Evolutionary conservation across 306 rosid genomes (phyloP).

Genomic region (Fagus crenata): DNA sequence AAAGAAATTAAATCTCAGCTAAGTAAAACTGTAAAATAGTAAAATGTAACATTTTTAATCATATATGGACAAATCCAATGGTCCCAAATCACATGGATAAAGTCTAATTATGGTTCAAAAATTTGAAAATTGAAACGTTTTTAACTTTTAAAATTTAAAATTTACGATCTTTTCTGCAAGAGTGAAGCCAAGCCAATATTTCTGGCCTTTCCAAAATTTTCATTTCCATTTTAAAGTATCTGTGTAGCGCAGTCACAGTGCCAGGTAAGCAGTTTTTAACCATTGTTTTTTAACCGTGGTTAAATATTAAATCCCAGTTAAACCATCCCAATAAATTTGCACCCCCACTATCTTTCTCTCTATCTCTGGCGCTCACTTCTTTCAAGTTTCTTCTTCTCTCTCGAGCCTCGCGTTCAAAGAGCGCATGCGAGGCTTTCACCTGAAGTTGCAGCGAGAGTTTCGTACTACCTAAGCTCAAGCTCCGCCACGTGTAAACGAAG

Average conservation of each 20-base stretch:
- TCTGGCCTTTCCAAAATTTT: not conserved
- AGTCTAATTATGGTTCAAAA: no score
- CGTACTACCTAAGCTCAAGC: not conserved
- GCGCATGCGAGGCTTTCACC: conserved; percentile 30
- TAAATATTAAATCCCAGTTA: conserved; percentile 11
- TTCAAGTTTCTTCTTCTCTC: conserved; percentile 47
- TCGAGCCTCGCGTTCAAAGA: conserved; percentile 40
- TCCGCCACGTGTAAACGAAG: conserved; percentile 4
- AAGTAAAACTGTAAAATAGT: no score
- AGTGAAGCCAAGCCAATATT: not conserved
- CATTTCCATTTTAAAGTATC: not conserved
- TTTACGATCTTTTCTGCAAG: conserved; percentile 1
- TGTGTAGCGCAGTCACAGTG: not conserved
- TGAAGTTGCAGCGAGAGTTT: conserved; percentile 19
- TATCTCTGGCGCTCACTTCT: conserved; percentile 59
- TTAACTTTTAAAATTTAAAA: no score
- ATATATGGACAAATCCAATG: no score
- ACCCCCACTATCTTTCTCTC: not conserved
- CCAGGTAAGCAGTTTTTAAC: not conserved
- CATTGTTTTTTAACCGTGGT: conserved; percentile 16
- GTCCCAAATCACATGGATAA: no score
- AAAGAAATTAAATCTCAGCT: no score
- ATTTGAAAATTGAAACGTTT: no score
- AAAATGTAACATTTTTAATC: no score
- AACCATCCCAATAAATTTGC: conserved; percentile 43